Conservation (phyloP, 2,329 filamentous ascomycete species). For the Diaporthe velutina region DNA sequence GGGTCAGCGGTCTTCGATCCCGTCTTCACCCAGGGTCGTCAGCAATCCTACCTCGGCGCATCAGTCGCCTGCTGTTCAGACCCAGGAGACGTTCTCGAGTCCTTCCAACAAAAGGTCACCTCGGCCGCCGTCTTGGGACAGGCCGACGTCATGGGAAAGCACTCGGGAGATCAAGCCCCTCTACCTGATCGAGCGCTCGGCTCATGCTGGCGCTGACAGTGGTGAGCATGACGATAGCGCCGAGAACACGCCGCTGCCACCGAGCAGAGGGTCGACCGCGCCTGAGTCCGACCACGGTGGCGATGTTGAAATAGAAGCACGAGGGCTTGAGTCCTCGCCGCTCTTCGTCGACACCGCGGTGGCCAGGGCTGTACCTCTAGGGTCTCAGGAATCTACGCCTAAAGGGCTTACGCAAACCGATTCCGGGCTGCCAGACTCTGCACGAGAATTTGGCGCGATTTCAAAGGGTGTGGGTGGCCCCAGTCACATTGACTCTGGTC, state of each 20-base stretch:
- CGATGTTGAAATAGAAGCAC: slow-evolving; percentile 46
- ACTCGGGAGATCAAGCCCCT: slow-evolving; percentile 83
- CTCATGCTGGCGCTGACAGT: slow-evolving; percentile 46
- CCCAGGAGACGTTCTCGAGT: slow-evolving; percentile 18
- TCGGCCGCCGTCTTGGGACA: slow-evolving; percentile 44
- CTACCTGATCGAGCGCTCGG: slow-evolving; percentile 79
- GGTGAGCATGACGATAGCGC: slow-evolving; percentile 53
- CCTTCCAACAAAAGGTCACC: slow-evolving; percentile 20
- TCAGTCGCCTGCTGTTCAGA: slow-evolving; percentile 38
- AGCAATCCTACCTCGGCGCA: slow-evolving; percentile 54
- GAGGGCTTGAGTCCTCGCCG: slow-evolving; percentile 9
- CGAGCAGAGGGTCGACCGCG: slow-evolving; percentile 51
- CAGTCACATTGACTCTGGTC: not conserved
- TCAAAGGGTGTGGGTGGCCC: not conserved
- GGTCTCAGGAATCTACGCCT: slow-evolving; percentile 77
- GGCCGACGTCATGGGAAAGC: slow-evolving; percentile 73
- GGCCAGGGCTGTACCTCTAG: slow-evolving; percentile 61
- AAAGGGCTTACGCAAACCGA: slow-evolving; percentile 47
- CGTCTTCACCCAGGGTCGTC: slow-evolving; percentile 56
- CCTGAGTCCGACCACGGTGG: slow-evolving; percentile 48
- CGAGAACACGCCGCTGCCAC: slow-evolving; percentile 59
- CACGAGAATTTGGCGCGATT: not conserved
- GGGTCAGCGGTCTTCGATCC: slow-evolving; percentile 57
- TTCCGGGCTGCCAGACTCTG: slow-evolving; percentile 21
- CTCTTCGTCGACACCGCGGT: slow-evolving; percentile 58